phyloP scores from a whole-genome alignment of 169 alveolate genomes.

The Eimeria acervulina region DNA sequence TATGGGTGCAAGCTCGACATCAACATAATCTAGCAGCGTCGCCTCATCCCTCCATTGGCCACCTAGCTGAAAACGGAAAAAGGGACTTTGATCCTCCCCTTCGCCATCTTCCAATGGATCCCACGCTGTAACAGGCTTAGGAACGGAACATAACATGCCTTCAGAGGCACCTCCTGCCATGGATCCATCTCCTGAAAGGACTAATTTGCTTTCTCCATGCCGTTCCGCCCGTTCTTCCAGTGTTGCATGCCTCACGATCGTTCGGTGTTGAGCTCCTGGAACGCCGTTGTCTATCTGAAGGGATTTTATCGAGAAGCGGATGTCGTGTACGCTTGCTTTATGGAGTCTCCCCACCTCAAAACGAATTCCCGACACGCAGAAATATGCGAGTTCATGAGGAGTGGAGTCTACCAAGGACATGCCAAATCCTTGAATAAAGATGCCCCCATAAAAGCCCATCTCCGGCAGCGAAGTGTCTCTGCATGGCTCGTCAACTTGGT shows the following conservation, averaged over 20 bases:
- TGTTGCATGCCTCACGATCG: slow-evolving; percentile 79
- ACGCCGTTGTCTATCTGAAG: slow-evolving; percentile 80
- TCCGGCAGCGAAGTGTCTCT: neutral
- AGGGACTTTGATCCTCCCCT: neutral
- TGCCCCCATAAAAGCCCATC: neutral
- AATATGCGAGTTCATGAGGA: slow-evolving; percentile 82
- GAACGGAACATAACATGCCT: neutral
- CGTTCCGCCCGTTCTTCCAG: slow-evolving; percentile 66
- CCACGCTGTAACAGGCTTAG: slow-evolving; percentile 4
- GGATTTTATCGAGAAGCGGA: slow-evolving; percentile 16
- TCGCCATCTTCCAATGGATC: slow-evolving; percentile 28
- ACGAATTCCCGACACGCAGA: slow-evolving; percentile 67
- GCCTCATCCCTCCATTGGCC: slow-evolving; percentile 77
- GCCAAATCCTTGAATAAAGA: slow-evolving; percentile 69
- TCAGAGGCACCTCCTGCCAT: slow-evolving; percentile 15
- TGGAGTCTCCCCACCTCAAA: slow-evolving; percentile 57
- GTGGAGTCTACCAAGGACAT: slow-evolving; percentile 72
- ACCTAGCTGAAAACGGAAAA: slow-evolving; percentile 77
- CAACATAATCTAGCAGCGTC: slow-evolving; percentile 75
- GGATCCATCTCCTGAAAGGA: neutral
- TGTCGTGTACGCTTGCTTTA: slow-evolving; percentile 44
- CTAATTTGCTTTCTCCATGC: slow-evolving; percentile 48
- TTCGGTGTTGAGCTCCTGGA: slow-evolving; percentile 52
- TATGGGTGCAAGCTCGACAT: slow-evolving; percentile 73
- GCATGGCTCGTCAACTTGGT: neutral